Evolutionary conservation across 345 rosid genomes (phyloP).

Genomic region (Salix arbutifolia): DNA sequence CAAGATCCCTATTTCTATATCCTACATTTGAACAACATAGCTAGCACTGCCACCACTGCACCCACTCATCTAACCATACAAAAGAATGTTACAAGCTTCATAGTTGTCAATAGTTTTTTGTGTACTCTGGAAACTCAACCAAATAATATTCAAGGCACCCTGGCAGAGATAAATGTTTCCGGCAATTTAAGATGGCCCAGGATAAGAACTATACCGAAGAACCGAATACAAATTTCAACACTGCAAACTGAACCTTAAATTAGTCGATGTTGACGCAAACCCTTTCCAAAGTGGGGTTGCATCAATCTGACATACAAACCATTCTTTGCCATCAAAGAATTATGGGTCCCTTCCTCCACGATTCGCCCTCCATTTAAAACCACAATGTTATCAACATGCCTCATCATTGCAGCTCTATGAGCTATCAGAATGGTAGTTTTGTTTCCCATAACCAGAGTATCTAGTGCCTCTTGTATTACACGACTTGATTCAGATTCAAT

Average conservation of each 20-base stretch:
- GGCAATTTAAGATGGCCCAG: conserved; percentile 12
- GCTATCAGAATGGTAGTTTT: conserved; percentile 94
- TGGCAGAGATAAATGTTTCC: conserved; percentile 9
- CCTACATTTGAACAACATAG: conserved; percentile 29
- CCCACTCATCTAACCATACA: conserved; percentile 1
- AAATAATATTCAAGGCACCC: neutral
- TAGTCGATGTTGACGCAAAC: conserved; percentile 83
- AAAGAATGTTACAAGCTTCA: conserved; percentile 20
- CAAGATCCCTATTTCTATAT: conserved; percentile 32
- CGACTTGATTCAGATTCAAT: conserved; percentile 97
- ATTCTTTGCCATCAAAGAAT: conserved; percentile 71
- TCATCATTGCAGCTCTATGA: conserved; percentile 96
- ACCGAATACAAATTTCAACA: conserved; percentile 17
- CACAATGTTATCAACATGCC: conserved; percentile 92
- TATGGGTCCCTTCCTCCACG: conserved; percentile 93
- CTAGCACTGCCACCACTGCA: conserved; percentile 13
- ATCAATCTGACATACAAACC: conserved; percentile 91
- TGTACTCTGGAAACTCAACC: conserved; percentile 13
- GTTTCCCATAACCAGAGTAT: conserved; percentile 92
- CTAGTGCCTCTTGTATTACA: conserved; percentile 94
- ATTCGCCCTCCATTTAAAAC: conserved; percentile 96
- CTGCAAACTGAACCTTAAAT: conserved; percentile 36
- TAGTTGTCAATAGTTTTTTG: conserved; percentile 8
- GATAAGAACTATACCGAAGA: conserved; percentile 27
- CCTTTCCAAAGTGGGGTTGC: conserved; percentile 97